phyloP scores from a whole-genome alignment of 1,284 basidiomycete species.

The Takashimella tepidaria region DNA sequence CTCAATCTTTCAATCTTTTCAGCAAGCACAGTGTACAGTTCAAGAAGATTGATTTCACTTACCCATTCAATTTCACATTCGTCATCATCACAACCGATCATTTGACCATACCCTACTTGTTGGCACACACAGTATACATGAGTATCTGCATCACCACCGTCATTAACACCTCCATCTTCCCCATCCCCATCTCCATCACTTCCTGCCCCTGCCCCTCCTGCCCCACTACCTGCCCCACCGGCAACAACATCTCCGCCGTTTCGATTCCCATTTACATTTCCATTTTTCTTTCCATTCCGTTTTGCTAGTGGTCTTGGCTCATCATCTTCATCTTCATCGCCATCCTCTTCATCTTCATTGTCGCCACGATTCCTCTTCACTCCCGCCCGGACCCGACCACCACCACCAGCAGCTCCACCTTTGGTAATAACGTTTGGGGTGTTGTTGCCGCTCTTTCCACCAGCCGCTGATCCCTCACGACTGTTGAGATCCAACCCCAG shows the following conservation, averaged over 20 bases:
- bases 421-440: neutral
- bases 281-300: conserved; percentile 10
- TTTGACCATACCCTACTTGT: conserved; percentile 69
- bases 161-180: conserved; percentile 14
- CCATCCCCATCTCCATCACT: conserved; percentile 7
- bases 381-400: conserved; percentile 10
- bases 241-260: neutral
- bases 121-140: conserved; percentile 85
- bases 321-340: conserved; percentile 28
- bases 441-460: conserved; percentile 9
- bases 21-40: neutral
- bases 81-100: conserved; percentile 92
- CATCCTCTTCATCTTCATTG: conserved; percentile 34
- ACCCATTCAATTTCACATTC: conserved; percentile 93
- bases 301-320: conserved; percentile 18
- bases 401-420: neutral
- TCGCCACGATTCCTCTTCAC: conserved; percentile 27
- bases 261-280: neutral
- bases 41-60: conserved; percentile 44
- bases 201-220: neutral
- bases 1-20: neutral
- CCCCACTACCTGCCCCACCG: no score
- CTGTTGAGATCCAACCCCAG: conserved; percentile 15
- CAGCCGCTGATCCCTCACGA: conserved; percentile 14
- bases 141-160: conserved; percentile 50